phyloP scores from a whole-genome alignment of 257 asterid species.

The Solanum sitiens region DNA sequence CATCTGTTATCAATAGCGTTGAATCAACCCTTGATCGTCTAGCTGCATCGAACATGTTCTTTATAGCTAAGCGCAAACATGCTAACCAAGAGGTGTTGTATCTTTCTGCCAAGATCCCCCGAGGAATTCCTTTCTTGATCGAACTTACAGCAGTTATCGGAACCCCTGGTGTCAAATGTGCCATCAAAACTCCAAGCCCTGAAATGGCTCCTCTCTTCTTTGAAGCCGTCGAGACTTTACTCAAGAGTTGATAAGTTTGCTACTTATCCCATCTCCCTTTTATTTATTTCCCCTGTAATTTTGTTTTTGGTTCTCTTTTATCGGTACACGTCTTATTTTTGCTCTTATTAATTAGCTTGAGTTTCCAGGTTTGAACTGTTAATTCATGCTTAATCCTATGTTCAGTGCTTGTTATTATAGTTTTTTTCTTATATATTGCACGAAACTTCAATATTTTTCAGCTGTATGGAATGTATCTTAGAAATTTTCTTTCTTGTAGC shows the following conservation, averaged over 20 bases:
- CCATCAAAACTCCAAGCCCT: conserved; percentile 73
- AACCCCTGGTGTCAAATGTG: conserved; percentile 83
- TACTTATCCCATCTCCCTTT: not conserved
- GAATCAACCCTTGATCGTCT: conserved; percentile 64
- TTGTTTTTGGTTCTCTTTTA: conserved; percentile 6
- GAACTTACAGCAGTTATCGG: conserved; percentile 78
- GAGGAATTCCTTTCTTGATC: conserved; percentile 75
- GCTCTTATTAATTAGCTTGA: not conserved
- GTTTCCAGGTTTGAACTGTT: not conserved
- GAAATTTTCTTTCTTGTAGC: not conserved
- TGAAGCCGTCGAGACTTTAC: conserved; percentile 60
- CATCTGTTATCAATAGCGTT: conserved; percentile 50
- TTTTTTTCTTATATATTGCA: not conserved
- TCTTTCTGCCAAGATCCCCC: conserved; percentile 85
- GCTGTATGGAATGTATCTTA: not conserved
- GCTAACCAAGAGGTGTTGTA: conserved; percentile 83
- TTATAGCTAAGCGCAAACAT: conserved; percentile 88
- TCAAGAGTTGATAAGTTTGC: conserved; percentile 27
- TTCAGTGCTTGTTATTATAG: not conserved
- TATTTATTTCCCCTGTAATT: not conserved
- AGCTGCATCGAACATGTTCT: conserved; percentile 73
- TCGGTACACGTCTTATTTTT: not conserved
- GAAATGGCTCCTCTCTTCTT: conserved; percentile 92
- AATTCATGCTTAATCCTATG: not conserved
- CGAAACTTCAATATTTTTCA: not conserved